phyloP scores from a whole-genome alignment of 345 rosid species.

The Citrus sinensis region DVS_A1.0 CM039166.1:5711501-5712000 shows the following conservation, averaged over 20 bases:
- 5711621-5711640: slow-evolving; percentile 65
- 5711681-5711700: no score
- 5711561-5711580: slow-evolving; percentile 51
- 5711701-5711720: no score
- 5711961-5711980: slow-evolving; percentile 44
- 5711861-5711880: no score
- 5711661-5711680: slow-evolving; percentile 39
- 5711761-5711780: no score
- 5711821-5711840: no score
- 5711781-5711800: no score
- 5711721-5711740: no score
- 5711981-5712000: slow-evolving; percentile 63
- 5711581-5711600: slow-evolving; percentile 50
- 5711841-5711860: no score
- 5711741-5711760: rapidly evolving
- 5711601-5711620: slow-evolving; percentile 34
- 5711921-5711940: slow-evolving; percentile 53
- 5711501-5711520: background rate
- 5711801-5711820: no score
- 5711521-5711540: slow-evolving; percentile 64
- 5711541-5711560: slow-evolving; percentile 58
- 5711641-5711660: slow-evolving; percentile 65
- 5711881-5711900: no score
- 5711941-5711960: slow-evolving; percentile 84
- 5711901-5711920: no score